phyloP scores from a whole-genome alignment of 169 alveolate genomes.

The Haemoproteus tartakovskyi region DNA sequence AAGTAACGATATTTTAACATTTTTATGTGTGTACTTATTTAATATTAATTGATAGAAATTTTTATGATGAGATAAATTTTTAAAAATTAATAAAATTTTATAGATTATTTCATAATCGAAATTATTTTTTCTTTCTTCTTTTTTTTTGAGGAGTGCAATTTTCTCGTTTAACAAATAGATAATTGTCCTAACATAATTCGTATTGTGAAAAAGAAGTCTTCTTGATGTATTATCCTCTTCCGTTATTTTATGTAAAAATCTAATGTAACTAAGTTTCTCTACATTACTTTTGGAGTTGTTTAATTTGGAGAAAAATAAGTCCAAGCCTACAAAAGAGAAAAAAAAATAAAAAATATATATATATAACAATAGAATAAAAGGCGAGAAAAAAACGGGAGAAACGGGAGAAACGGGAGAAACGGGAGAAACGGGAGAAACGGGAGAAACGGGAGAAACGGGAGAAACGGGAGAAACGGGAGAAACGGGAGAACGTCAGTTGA shows the following conservation, averaged over 20 bases:
- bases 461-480: too few species aligned
- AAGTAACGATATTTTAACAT: slow-evolving; percentile 38
- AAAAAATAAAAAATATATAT: not conserved
- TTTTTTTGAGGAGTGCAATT: slow-evolving; percentile 9
- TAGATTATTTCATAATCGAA: slow-evolving; percentile 52
- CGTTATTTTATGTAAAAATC: slow-evolving; percentile 21
- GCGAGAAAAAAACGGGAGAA: too few species aligned
- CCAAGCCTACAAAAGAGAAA: slow-evolving; percentile 23
- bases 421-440: too few species aligned
- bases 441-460: too few species aligned
- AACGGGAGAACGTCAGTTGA: too few species aligned
- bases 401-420: too few species aligned
- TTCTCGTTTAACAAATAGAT: slow-evolving; percentile 58
- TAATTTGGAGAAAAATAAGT: slow-evolving; percentile 35
- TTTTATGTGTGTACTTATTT: slow-evolving; percentile 58
- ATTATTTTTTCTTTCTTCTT: slow-evolving; percentile 48
- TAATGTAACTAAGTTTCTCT: slow-evolving; percentile 47
- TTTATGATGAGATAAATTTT: slow-evolving; percentile 34
- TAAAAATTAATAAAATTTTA: slow-evolving; percentile 42
- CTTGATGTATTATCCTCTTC: slow-evolving; percentile 50
- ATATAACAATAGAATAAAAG: too few species aligned
- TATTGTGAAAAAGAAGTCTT: slow-evolving; percentile 21
- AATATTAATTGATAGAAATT: slow-evolving; percentile 32
- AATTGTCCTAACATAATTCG: slow-evolving; percentile 56
- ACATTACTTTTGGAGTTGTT: slow-evolving; percentile 25